Evolutionary conservation across 2,329 filamentous ascomycete genomes (phyloP), one percentile per base, ranked within the genome.

Genomic region (Monilinia vaccinii-corymbosi): DNA sequence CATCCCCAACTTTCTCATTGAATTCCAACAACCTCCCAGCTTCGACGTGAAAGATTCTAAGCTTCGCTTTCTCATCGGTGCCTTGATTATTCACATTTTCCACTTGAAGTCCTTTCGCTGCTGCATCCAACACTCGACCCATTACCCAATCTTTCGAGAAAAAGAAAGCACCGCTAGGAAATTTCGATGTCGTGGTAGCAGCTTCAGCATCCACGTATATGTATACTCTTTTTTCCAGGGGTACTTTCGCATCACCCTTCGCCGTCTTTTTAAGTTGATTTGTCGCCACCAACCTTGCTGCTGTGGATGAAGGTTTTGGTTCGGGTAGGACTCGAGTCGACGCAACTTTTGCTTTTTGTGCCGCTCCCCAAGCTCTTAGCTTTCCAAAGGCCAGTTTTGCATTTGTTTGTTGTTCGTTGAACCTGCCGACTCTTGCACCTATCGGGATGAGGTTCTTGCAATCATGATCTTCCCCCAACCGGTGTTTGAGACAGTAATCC

Each of bases 11-110:
- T 77, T 93, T 92, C 74, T 97, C 92, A 28, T 82, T 85, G 69
- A 95, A 99, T 62, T 94, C 92, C 64, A 99, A 74, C 63, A 99
- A 73, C 61, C 91, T 78, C 0, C 94, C 94, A 0, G 88, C 89
- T 71, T 99, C 92, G 0, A 99, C 89, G 72, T 97, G 92, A 70
- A 96, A 99, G 0, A 99, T 85, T 10, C 94, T 78, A 65, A 99
- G 73, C 73, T 88, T 88, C 61, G 91, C 86, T 71, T 88, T 85
- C 75, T 95, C 90, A 14, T 86, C 81, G 3, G 81, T 82, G 0
- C 84, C 86, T 67, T 87, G 80, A 68, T 95, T 95, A 70, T 96
- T 96, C 64, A 93, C 74, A 66, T 96, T 96, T 69, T 88, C 81
- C 10, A 95, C 85, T 75, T 93, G 89, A 61, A 96, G 72, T 60